Base-by-base conservation (phyloP, 176 grass and related monocot species). In the Leersia perrieri region DNA sequence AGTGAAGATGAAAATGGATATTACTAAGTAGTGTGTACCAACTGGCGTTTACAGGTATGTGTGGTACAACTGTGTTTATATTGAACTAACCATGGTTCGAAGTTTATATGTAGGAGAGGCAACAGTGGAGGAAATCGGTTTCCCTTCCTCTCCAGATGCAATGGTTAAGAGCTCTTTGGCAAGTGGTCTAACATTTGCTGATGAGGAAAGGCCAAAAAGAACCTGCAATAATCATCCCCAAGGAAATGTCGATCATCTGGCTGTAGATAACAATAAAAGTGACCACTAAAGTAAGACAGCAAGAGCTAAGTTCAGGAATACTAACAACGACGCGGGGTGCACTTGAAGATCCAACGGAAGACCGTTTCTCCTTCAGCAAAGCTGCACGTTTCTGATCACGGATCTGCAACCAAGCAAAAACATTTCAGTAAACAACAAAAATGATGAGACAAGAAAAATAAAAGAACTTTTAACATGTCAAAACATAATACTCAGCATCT, bases 351-450 rank as follows among this genome's bases (percentile, higher is more conserved):
- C 87, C 93, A 47, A 5, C 71, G 44, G 88, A 89, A 60, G 83
- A 83, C 23, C 88, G 87, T 68, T 95, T 98, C 72, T 93, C 95
- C 78, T 98, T 98, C 33, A 98, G 83, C 75, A 98, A 82, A 73
- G 84, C 86, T 58, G 92, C 83, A 34, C 92, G 86, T 83, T 98
- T 98, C 82, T 95, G 84, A 68, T 98, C 88, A 44, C 86, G 90
- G 23, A 95, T 88, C 95, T 98, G 78, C 76, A 77, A 31, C 9
- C n/a, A 70, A 11, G 7, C 30, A 33, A 80, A 87, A 74, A 49
- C 8, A 32, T 65, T 61, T 87, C 57, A 88, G 44, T 61, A 12
- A 16, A 75, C 1, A 73, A 75, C 30, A 67, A 22, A 25, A 81
- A 38, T 42, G 11, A 23, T 9, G 47, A 70, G 11, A 60, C 33